Conservation (phyloP, 257 asterid species). For the Anisodus tanguticus region DNA sequence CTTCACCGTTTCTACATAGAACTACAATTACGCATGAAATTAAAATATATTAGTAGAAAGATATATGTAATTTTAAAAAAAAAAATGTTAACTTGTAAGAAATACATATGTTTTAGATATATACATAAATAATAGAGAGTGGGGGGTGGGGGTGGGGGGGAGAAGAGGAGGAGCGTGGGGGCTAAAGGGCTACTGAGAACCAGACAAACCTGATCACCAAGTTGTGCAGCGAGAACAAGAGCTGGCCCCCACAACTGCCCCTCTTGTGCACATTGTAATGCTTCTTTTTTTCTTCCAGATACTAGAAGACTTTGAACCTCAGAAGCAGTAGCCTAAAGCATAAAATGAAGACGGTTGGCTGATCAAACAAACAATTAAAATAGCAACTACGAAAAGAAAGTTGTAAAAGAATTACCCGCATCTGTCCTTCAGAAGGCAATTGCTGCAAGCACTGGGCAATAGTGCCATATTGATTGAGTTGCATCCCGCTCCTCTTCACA, state of each 20-base stretch:
- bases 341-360: conserved; percentile 7
- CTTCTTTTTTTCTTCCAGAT: conserved; percentile 94
- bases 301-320: conserved; percentile 90
- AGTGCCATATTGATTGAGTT: conserved; percentile 63
- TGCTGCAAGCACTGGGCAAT: conserved; percentile 76
- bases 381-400: neutral
- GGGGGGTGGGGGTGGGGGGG: neutral
- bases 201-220: conserved; percentile 73
- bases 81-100: too few species aligned
- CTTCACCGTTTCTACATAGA: conserved; percentile 87
- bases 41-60: neutral
- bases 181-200: neutral
- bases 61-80: neutral
- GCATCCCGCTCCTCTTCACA: conserved; percentile 60
- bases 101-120: neutral
- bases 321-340: conserved; percentile 74
- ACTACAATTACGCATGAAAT: conserved; percentile 49
- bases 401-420: conserved; percentile 59
- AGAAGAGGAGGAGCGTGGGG: neutral
- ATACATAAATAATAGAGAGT: neutral
- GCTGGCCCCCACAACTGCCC: conserved; percentile 99
- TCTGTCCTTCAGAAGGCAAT: conserved; percentile 83
- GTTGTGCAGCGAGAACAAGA: conserved; percentile 96
- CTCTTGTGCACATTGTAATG: conserved; percentile 88
- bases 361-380: conserved; percentile 10